phyloP scores from a whole-genome alignment of 2,329 filamentous ascomycete species.

The Apiospora hydei region DNA sequence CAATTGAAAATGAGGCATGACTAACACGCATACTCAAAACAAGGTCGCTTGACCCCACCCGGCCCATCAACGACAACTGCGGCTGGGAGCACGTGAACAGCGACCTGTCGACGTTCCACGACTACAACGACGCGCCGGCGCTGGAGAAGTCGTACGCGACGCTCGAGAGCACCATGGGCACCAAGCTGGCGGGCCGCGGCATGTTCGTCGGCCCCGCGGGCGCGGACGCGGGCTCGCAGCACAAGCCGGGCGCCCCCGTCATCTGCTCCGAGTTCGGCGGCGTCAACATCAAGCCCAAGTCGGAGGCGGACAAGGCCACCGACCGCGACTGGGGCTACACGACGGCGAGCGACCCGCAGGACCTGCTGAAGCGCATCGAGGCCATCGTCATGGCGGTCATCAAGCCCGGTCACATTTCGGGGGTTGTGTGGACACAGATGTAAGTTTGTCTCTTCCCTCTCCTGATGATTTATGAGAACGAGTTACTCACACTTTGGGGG shows the following conservation, averaged over 20 bases:
- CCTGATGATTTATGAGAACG: neutral
- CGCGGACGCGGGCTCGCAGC: constrained; percentile 56
- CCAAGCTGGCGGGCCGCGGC: constrained; percentile 56
- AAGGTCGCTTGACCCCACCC: constrained; percentile 62
- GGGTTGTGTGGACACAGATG: constrained; percentile 73
- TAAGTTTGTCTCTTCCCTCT: no score
- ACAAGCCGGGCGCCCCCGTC: constrained; percentile 63
- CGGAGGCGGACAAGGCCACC: constrained; percentile 44
- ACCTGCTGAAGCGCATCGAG: constrained; percentile 65
- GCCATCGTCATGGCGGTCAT: constrained; percentile 66
- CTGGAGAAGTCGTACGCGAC: constrained; percentile 62
- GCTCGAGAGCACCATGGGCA: constrained; percentile 60
- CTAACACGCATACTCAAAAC: constrained; percentile 33
- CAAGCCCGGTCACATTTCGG: constrained; percentile 62
- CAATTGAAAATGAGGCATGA: neutral
- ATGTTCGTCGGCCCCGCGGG: constrained; percentile 61
- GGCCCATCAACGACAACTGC: constrained; percentile 75
- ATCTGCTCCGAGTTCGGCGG: constrained; percentile 74
- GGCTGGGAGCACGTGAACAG: constrained; percentile 74
- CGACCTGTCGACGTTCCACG: constrained; percentile 72
- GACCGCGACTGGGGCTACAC: constrained; percentile 73
- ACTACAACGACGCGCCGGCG: constrained; percentile 66
- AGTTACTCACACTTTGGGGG: neutral
- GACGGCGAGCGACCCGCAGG: constrained; percentile 65
- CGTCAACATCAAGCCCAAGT: constrained; percentile 66